A percentile compares a stretch with the other conserved stretches of the same genome.
Conservation (phyloP, 768 basidiomycete species). For the Obba rivulosa region DNA sequence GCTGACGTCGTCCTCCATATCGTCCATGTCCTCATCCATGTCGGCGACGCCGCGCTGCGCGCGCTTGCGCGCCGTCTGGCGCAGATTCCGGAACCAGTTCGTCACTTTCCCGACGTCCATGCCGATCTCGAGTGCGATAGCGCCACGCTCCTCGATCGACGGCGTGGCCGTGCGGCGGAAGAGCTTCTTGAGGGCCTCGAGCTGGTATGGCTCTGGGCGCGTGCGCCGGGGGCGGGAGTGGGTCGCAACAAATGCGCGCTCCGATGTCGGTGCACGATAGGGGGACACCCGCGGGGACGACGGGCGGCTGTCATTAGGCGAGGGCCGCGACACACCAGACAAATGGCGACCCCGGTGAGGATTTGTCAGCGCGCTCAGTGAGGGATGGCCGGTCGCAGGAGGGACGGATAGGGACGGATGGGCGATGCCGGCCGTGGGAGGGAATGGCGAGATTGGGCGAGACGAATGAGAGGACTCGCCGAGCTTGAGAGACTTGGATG, state of each 20-base stretch:
- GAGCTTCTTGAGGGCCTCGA: constrained; percentile 67
- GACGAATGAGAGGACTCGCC: constrained; percentile 14
- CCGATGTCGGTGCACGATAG: constrained; percentile 14
- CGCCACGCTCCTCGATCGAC: constrained; percentile 73
- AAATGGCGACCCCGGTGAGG: constrained; percentile 2
- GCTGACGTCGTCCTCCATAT: constrained; percentile 26
- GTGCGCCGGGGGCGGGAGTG: constrained; percentile 56
- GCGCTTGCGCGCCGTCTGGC: constrained; percentile 75
- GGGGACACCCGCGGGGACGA: constrained; percentile 23
- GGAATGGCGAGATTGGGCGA: constrained; percentile 23
- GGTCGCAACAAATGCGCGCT: constrained; percentile 6
- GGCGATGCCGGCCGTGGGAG: constrained; percentile 21
- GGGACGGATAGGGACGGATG: constrained; percentile 32
- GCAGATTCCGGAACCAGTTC: constrained; percentile 84
- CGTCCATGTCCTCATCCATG: constrained; percentile 29
- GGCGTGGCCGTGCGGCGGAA: constrained; percentile 66
- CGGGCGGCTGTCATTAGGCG: constrained; percentile 14
- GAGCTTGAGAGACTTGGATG: constrained; percentile 18
- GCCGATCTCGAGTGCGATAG: constrained; percentile 70
- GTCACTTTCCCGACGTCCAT: constrained; percentile 86
- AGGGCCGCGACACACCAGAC: not conserved
- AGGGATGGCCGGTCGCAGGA: constrained; percentile 43
- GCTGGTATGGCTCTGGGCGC: constrained; percentile 74
- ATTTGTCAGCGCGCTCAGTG: constrained; percentile 31
- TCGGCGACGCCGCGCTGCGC: constrained; percentile 45